These are phyloP conservation scores for Cyberlindnera lachancei DNA, from an alignment of 805 yeast species.

Conservation along the genomic window DNA sequence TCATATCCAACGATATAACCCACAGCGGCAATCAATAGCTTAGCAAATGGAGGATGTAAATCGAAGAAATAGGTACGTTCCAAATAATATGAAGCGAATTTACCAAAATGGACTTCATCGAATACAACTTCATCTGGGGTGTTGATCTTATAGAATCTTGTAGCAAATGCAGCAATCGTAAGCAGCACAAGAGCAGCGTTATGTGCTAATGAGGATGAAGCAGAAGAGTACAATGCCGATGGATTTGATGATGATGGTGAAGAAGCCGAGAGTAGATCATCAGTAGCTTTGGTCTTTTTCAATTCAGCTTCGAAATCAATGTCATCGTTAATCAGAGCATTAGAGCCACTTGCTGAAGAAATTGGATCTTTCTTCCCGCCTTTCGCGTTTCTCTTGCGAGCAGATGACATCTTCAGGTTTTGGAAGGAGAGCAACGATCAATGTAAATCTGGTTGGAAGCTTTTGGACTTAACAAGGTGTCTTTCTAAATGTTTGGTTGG, in stretches of 20 bases:
- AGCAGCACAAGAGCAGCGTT: constrained; percentile 38
- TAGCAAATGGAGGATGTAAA: constrained; percentile 97
- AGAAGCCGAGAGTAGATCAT: too few species aligned
- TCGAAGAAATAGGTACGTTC: constrained; percentile 92
- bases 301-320: too few species aligned
- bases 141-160: constrained; percentile 56
- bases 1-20: constrained; percentile 87
- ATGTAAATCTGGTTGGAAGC: too few species aligned
- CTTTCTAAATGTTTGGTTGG: too few species aligned
- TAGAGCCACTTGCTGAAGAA: too few species aligned
- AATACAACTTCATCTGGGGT: constrained; percentile 72
- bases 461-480: too few species aligned
- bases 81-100: constrained; percentile 77
- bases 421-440: too few species aligned
- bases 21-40: constrained; percentile 79
- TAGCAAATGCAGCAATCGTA: constrained; percentile 58
- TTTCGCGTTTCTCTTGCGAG: constrained; percentile 10
- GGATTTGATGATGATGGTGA: neutral
- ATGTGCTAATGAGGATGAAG: neutral
- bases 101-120: constrained; percentile 85
- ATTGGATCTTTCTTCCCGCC: neutral
- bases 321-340: too few species aligned
- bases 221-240: neutral
- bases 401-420: constrained; percentile 9
- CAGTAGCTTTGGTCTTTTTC: too few species aligned